These are phyloP conservation scores for Lactarius trivialis DNA, from an alignment of 768 basidiomycete genomes.

Conservation along the genomic window DNA sequence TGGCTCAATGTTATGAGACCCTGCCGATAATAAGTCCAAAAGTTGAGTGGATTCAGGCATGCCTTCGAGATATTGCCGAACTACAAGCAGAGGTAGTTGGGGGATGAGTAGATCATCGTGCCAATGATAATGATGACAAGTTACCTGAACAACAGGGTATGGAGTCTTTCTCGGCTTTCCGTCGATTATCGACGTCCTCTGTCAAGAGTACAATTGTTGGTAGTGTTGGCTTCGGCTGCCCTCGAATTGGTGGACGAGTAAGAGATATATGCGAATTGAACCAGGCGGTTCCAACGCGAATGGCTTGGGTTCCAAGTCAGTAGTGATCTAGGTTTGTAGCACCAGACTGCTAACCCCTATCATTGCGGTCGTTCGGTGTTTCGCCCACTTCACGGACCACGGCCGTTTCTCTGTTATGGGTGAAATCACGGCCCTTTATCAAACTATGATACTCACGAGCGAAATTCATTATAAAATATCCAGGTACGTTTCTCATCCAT, in stretches of 20 bases:
- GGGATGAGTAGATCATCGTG: neutral
- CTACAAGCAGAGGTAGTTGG: constrained; percentile 31
- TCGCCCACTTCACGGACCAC: constrained; percentile 71
- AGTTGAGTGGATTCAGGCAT: constrained; percentile 59
- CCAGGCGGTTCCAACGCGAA: constrained; percentile 83
- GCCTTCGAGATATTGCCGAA: constrained; percentile 75
- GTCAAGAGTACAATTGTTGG: constrained; percentile 78
- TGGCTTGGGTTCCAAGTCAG: constrained; percentile 48
- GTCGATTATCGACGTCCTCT: constrained; percentile 80
- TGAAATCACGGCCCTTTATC: neutral
- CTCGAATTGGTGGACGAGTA: constrained; percentile 45
- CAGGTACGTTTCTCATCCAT: constrained; percentile 82
- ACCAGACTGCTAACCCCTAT: constrained; percentile 54
- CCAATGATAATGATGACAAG: constrained; percentile 3
- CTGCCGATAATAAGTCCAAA: constrained; percentile 76
- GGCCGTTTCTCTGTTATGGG: constrained; percentile 60
- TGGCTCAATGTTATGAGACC: constrained; percentile 55
- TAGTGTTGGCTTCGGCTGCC: constrained; percentile 37
- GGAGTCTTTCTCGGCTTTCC: constrained; percentile 62
- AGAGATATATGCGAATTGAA: constrained; percentile 68
- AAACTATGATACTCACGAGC: constrained; percentile 48
- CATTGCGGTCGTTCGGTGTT: constrained; percentile 90
- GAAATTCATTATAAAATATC: constrained; percentile 84
- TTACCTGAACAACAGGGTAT: constrained; percentile 59
- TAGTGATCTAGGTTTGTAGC: neutral